phyloP scores from a whole-genome alignment of 148 eudicot species.

The Fagopyrum homotropicum region DNA sequence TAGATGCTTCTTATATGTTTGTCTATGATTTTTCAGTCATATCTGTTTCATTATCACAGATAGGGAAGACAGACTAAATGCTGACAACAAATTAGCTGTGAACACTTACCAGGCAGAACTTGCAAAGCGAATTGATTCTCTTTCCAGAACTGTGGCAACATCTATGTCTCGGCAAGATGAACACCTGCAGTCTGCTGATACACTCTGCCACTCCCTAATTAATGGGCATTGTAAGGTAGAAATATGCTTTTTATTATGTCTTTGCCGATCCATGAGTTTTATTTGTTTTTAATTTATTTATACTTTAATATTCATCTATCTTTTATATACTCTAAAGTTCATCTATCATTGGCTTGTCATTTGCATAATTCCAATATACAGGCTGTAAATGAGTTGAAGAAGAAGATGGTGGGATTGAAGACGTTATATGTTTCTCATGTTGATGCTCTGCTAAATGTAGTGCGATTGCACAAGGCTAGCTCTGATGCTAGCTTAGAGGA shows the following conservation, averaged over 20 bases:
- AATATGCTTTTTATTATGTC: not conserved
- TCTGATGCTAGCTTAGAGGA: conserved; percentile 77
- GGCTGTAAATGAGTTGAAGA: conserved; percentile 67
- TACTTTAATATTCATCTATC: not conserved
- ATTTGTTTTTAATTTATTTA: not conserved
- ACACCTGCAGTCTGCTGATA: conserved; percentile 62
- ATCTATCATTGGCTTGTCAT: not conserved
- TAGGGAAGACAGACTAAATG: conserved; percentile 74
- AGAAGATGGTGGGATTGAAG: conserved; percentile 57
- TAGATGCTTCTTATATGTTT: not conserved
- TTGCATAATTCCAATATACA: conserved; percentile 14
- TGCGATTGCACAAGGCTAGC: conserved; percentile 73
- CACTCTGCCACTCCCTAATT: conserved; percentile 56
- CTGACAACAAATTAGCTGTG: conserved; percentile 71
- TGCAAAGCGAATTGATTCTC: conserved; percentile 44
- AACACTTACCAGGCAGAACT: conserved; percentile 57
- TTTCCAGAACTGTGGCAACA: conserved; percentile 46
- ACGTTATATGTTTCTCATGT: conserved; percentile 66
- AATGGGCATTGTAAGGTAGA: conserved; percentile 63
- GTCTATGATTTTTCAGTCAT: not conserved
- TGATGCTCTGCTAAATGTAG: conserved; percentile 88
- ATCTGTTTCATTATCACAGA: conserved; percentile 28
- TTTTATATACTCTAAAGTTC: not conserved
- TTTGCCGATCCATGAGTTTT: not conserved
- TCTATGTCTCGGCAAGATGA: conserved; percentile 68